Evolutionary conservation across 2,329 filamentous ascomycete species (phyloP), one percentile per base, ranked within the genome.

Genomic region (Westerdykella aurantiaca): DNA sequence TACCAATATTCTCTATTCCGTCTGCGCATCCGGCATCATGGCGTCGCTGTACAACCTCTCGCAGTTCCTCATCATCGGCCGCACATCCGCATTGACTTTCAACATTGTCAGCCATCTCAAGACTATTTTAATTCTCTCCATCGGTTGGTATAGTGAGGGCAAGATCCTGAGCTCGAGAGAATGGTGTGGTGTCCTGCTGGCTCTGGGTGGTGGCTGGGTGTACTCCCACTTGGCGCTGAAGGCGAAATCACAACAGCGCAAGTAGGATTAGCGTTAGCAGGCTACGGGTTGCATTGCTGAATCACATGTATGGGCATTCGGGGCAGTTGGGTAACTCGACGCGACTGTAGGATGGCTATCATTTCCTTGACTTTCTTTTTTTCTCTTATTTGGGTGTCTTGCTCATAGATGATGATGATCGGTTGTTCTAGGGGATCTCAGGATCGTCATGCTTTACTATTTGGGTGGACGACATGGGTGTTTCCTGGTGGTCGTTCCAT

Each of bases 141-240:
- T 71, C 49, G 70, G 70, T 10, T 73, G 70, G 70, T 64, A 72
- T 44, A 71, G 64, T 53, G 70, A 72, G 50, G 68, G 68, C 43
- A 68, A 69, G 48, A 53, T 65, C 10, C 56, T 72, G 23, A 69
- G 61, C 37, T 42, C 58, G 10, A 59, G 61, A 35, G 71, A 73
- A 47, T 58, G 63, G 45, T 53, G 68, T n/a, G 71, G 70, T 44
- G 70, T 73, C 10, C 42, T 69, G n/a, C 51, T 72, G 22, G 70
- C 71, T 25, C 55, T 73, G 6, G 67, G 71, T 11, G 71, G 71
- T 22, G 70, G 69, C 31, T 72, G 69, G 54, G 60, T 72, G 16
- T 73, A 73, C 59, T 71, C 69, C 31, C 70, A 72, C 49, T 50
- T 69, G 39, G 60, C 63, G 13, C 51, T 67, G 45, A 64, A 64